A percentile compares a stretch with the other conserved stretches of the same genome.
phyloP scores from a whole-genome alignment of 129 eudicot genomes.

The Escallonia rubra region DNA sequence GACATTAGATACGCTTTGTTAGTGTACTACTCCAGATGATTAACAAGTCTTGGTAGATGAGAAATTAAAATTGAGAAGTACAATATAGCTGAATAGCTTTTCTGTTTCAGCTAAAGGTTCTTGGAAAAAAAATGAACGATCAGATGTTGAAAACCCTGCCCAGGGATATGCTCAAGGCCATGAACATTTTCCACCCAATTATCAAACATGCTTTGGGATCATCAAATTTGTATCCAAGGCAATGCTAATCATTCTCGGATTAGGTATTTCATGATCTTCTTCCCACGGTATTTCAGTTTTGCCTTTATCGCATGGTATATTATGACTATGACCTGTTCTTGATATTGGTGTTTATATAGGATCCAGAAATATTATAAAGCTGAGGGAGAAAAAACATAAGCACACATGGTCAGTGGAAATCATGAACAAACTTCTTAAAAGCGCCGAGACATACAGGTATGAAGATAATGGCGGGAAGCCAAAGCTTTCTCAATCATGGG shows the following conservation, averaged over 20 bases:
- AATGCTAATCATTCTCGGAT: constrained; percentile 8
- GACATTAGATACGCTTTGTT: background rate
- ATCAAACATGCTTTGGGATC: background rate
- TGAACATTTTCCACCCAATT: constrained; percentile 1
- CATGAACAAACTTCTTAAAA: constrained; percentile 9
- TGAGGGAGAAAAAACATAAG: constrained; percentile 8
- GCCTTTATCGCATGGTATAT: background rate
- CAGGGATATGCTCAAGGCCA: constrained; percentile 2
- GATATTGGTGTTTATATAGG: background rate
- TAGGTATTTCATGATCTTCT: constrained; percentile 2
- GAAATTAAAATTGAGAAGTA: too few relatives aligned
- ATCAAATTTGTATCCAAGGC: constrained; percentile 8
- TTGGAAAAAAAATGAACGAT: background rate
- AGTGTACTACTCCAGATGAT: background rate
- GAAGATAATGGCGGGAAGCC: constrained; percentile 9
- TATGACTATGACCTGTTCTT: background rate
- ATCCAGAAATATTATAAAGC: background rate
- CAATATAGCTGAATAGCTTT: too few relatives aligned
- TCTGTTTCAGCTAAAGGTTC: background rate
- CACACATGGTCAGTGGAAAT: constrained; percentile 8
- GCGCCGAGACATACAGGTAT: background rate
- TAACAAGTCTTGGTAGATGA: background rate
- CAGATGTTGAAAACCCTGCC: constrained; percentile 1
- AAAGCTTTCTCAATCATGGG: background rate
- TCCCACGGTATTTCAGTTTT: too few relatives aligned